A percentile compares a stretch with the other conserved stretches of the same genome.
These are phyloP conservation scores for Tanozyma kutaoensis DNA, from an alignment of 805 yeast species.

Conservation along the genomic window DNA sequence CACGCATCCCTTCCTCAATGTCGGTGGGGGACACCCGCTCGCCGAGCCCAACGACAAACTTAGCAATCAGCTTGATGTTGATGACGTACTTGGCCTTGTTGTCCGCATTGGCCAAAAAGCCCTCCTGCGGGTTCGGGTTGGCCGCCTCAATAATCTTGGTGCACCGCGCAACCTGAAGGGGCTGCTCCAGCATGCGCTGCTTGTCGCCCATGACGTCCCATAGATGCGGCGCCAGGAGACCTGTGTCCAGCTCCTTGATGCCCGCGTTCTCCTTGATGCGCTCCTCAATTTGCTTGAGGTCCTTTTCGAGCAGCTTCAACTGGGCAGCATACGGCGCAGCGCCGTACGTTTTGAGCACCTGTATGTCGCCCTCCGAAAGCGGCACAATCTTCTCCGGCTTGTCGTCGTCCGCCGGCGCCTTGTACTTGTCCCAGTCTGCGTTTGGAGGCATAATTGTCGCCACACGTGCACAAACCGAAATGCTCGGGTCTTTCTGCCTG, in stretches of 20 bases:
- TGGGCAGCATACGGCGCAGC: slow-evolving; percentile 89
- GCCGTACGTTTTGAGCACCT: slow-evolving; percentile 92
- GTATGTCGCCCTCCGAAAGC: slow-evolving; percentile 91
- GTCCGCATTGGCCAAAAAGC: slow-evolving; percentile 44
- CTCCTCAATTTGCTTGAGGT: slow-evolving; percentile 69
- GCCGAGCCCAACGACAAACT: slow-evolving; percentile 92
- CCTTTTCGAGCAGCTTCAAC: slow-evolving; percentile 75
- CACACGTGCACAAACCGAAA: too few species aligned
- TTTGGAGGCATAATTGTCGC: slow-evolving; percentile 95
- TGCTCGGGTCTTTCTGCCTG: too few species aligned
- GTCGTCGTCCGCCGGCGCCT: slow-evolving; percentile 68
- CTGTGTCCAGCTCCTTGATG: slow-evolving; percentile 90
- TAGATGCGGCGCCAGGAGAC: slow-evolving; percentile 89
- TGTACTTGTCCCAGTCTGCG: slow-evolving; percentile 97
- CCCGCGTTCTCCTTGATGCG: slow-evolving; percentile 93
- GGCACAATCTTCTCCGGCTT: slow-evolving; percentile 71
- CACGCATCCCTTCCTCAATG: slow-evolving; percentile 99
- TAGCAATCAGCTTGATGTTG: slow-evolving; percentile 95
- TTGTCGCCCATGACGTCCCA: slow-evolving; percentile 98
- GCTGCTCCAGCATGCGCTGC: slow-evolving; percentile 91
- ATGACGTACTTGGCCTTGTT: slow-evolving; percentile 88
- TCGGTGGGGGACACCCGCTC: slow-evolving; percentile 97
- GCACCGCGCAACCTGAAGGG: slow-evolving; percentile 96
- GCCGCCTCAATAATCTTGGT: slow-evolving; percentile 81
- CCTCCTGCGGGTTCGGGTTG: slow-evolving; percentile 18